Base-by-base conservation (phyloP, 306 rosid species). In the Cyclanthera cordifolia region DNA sequence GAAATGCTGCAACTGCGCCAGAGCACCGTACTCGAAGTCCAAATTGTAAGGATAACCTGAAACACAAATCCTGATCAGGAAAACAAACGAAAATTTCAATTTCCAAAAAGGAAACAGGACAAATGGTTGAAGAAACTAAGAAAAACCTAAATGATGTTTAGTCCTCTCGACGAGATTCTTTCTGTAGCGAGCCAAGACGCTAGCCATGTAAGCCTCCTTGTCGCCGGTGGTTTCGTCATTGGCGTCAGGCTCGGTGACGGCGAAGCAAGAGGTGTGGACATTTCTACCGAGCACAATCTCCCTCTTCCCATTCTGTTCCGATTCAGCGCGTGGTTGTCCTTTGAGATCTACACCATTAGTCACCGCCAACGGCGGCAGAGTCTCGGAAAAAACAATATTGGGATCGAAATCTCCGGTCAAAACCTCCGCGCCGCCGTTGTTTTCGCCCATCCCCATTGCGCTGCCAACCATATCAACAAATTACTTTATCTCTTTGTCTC, bases 11-110 rank as follows among this genome's bases (percentile, higher is more conserved):
- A 94, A 76, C 81, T 85, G 97, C 3, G 73, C 67, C 71, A 91
- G 74, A 4, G 95, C 96, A n/a, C 97, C 97, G 61, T 91, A 91
- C 71, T 91, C 97, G 16, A 91, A 91, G 78, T 91, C 97, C 86
- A 91, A 77, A 86, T 91, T 88, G 60, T 86, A 88, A 14, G 97
- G 96, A 76, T 91, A 91, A 46, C 97, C 97, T 65, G 21, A 41
- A 64, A 65, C 70, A 64, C 81, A 80, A 23, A 53, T 28, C 17
- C 28, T 51, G 39, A 24, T 50, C 58, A 69, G 25, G 20, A 69
- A 49, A 5, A 16, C 37, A 11, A 49, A 46, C 17, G 49, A 67
- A 48, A 25, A 1, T 37, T 21, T 6, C 19, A 47, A 12, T 20
- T 2, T 21, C 11, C 8, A 4, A 37, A 47, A 70, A 28, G 3